These are phyloP conservation scores for Samsoniella hepiali DNA, from an alignment of 2,329 filamentous ascomycete genomes.

Conservation along the genomic window DNA sequence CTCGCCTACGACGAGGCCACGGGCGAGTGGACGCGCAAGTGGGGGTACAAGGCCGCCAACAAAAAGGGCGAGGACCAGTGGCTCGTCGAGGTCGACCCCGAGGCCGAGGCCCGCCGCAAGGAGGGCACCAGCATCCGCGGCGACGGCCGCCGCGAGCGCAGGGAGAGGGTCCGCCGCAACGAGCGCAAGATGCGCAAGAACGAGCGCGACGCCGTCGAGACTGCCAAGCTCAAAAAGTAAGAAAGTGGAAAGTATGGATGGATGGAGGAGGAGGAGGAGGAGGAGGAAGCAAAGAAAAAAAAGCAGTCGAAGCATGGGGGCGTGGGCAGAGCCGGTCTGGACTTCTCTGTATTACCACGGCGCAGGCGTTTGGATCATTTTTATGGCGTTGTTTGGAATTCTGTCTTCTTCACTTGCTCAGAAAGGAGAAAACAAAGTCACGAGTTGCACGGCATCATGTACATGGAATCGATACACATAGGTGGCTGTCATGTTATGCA, in stretches of 20 bases:
- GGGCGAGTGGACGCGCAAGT: slow-evolving; percentile 88
- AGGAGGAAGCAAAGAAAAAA: background rate
- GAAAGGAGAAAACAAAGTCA: background rate
- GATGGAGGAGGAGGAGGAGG: background rate
- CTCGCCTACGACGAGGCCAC: slow-evolving; percentile 79
- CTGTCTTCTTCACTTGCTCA: background rate
- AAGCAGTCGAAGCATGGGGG: background rate
- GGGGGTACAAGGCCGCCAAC: slow-evolving; percentile 91
- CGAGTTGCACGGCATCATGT: background rate
- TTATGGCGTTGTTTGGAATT: slow-evolving; percentile 4
- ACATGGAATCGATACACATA: background rate
- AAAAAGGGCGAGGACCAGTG: slow-evolving; percentile 80
- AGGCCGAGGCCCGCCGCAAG: slow-evolving; percentile 62
- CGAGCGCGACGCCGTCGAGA: slow-evolving; percentile 43
- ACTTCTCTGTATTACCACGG: background rate
- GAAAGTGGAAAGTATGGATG: background rate
- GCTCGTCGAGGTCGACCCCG: slow-evolving; percentile 87
- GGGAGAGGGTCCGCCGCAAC: slow-evolving; percentile 68
- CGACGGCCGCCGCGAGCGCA: slow-evolving; percentile 60
- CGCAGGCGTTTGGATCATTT: slow-evolving; percentile 17
- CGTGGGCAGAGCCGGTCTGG: background rate
- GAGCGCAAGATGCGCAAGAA: slow-evolving; percentile 69
- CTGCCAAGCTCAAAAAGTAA: slow-evolving; percentile 14
- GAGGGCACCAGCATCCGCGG: slow-evolving; percentile 60
- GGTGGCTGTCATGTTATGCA: too few relatives aligned